These are phyloP conservation scores for Xylariaceae sp. DNA, from an alignment of 2,329 filamentous ascomycete species.

Conservation along the genomic window DNA sequence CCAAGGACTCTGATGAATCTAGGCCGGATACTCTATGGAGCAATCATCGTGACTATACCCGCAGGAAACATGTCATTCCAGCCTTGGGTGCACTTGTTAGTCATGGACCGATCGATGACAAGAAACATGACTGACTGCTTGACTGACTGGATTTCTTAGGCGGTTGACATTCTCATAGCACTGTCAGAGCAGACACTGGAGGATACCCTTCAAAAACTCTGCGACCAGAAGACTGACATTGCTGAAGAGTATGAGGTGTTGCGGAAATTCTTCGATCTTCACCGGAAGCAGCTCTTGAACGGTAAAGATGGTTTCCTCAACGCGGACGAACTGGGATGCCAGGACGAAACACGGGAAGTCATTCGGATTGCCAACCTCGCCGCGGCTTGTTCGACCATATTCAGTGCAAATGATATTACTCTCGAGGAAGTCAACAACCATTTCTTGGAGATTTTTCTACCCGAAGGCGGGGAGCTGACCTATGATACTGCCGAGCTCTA, in stretches of 20 bases:
- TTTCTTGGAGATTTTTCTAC: constrained; percentile 30
- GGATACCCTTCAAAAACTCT: constrained; percentile 30
- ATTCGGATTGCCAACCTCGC: constrained; percentile 31
- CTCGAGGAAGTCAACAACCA: constrained; percentile 31
- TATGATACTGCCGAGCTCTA: constrained; percentile 30
- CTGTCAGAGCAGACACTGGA: constrained; percentile 33
- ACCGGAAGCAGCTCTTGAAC: constrained; percentile 25
- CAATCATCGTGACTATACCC: constrained; percentile 30
- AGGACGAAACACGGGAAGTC: constrained; percentile 26
- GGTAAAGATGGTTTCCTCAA: constrained; percentile 22
- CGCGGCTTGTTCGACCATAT: constrained; percentile 31
- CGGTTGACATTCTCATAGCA: constrained; percentile 30
- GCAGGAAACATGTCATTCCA: constrained; percentile 32
- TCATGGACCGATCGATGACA: constrained; percentile 2
- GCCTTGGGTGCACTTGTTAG: constrained; percentile 29
- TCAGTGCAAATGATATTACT: constrained; percentile 30
- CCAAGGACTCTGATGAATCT: constrained; percentile 18
- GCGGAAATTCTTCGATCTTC: constrained; percentile 26
- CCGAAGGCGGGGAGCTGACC: constrained; percentile 24
- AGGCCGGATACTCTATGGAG: constrained; percentile 29
- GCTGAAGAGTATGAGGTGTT: constrained; percentile 28
- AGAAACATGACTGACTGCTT: constrained; percentile 19
- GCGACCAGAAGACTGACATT: constrained; percentile 28
- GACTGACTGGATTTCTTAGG: constrained; percentile 20
- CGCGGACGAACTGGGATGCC: constrained; percentile 24